phyloP scores from a whole-genome alignment of 2,329 filamentous ascomycete species.

The Apiospora phragmitis region DNA sequence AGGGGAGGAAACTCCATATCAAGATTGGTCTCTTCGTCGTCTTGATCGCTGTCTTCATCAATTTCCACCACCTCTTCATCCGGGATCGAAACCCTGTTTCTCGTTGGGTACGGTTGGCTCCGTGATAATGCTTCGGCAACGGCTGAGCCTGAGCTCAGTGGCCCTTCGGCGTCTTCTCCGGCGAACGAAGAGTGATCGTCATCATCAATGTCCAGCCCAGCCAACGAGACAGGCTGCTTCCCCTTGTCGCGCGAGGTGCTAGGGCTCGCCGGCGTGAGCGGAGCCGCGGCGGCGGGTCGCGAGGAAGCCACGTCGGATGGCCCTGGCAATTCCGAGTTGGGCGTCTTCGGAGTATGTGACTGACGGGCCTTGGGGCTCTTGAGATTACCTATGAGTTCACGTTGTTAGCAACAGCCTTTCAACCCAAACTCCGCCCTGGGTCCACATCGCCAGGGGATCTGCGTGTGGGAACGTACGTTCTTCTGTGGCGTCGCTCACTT shows the following conservation, averaged over 20 bases:
- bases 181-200: neutral
- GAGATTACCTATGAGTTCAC: neutral
- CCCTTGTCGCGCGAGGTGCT: neutral
- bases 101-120: constrained; percentile 1
- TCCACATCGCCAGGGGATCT: neutral
- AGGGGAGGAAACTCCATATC: neutral
- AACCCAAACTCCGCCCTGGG: neutral
- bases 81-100: neutral
- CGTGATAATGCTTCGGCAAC: neutral
- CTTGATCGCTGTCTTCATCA: neutral
- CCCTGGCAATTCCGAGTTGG: neutral
- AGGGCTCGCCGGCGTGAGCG: constrained; percentile 6
- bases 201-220: neutral
- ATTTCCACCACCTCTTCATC: neutral
- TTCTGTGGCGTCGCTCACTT: constrained; percentile 1
- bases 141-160: neutral
- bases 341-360: neutral
- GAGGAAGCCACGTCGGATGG: neutral
- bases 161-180: neutral
- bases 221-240: neutral
- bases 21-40: neutral
- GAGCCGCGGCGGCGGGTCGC: neutral
- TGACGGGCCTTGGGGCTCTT: neutral
- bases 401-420: neutral
- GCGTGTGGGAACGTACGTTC: neutral